Base-by-base conservation (phyloP, 208 protist genomes). In the Leishmania major region DNA sequence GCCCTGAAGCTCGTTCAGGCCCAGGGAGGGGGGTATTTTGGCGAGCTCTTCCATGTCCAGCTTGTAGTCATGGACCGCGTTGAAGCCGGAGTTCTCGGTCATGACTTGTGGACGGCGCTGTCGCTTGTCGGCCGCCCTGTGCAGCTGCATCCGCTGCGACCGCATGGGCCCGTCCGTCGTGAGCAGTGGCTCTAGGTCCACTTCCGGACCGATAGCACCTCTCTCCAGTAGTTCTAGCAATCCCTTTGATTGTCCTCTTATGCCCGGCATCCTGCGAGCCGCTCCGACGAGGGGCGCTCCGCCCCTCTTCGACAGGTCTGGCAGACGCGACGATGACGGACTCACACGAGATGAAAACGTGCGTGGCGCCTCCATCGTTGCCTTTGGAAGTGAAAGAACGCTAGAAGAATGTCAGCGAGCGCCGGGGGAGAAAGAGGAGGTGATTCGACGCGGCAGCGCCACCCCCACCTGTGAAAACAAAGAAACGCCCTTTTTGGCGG, bases 31-130 rank as follows among this genome's bases (percentile, higher is more conserved):
- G 0, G 95, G 95, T 45, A 97, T 86, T 59, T 91, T 91, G 6
- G 88, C 88, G n/a, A 97, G 89, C 45, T 93, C 92, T 7, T 77
- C 85, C 59, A 92, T 89, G 77, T 97, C 95, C n/a, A 96, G 80
- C 35, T 94, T 89, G 74, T 91, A 90, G 19, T 88, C 90, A 49
- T 91, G 92, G 85, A 91, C 86, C 2, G 73, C 57, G 76, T 75
- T 91, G 73, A 91, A 96, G 55, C 90, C 90, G 1, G 92, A 94
- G 1, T 77, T 79, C 57, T 92, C 88, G 17, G 94, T 97, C 92
- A 96, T 94, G 25, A 95, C 87, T 8, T n/a, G 45, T 17, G 69
- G 77, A 43, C 74, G 75, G 3, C 85, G 53, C 10, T 82, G 70
- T n/a, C 67, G 67, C 47, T 83, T 80, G 37, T 75, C 69, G 13